A percentile compares a stretch with the other conserved stretches of the same genome.
phyloP scores from a whole-genome alignment of 306 rosid species.

The Hylodesmum podocarpum region DNA sequence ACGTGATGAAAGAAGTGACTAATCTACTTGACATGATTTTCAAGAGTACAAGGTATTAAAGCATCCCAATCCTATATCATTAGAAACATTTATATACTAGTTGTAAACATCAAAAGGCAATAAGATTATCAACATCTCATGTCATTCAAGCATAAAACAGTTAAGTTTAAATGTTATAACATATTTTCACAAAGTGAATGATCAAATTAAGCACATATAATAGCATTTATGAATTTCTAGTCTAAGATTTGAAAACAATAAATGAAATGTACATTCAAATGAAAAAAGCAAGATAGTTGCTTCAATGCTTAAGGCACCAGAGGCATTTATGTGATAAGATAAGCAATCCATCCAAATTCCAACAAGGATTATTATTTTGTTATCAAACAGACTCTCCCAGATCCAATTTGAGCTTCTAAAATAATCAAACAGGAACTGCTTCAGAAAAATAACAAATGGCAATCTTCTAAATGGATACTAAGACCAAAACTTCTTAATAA shows the following conservation, averaged over 20 bases:
- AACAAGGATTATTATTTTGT: not conserved
- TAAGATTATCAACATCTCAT: slow-evolving; percentile 18
- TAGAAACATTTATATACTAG: not conserved
- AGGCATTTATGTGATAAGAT: not conserved
- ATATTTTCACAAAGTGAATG: not conserved
- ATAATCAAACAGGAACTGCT: slow-evolving; percentile 14
- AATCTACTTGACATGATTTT: not conserved
- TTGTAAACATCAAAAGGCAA: not conserved
- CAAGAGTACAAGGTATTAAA: not conserved
- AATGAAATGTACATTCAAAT: slow-evolving; percentile 4
- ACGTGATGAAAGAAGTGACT: slow-evolving; percentile 14
- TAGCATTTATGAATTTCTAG: not conserved
- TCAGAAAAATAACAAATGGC: not conserved
- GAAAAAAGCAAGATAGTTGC: not conserved
- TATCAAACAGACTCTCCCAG: slow-evolving; percentile 9
- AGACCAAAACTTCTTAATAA: not conserved
- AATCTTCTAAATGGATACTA: slow-evolving; percentile 4
- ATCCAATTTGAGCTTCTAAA: slow-evolving; percentile 15
- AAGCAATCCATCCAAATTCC: slow-evolving; percentile 3
- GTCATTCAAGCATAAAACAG: not conserved
- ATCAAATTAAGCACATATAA: not conserved
- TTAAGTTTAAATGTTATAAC: not conserved
- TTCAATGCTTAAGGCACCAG: not conserved
- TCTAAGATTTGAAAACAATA: not conserved
- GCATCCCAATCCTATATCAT: not conserved